Evolutionary conservation across 192 early-diverging fungal genomes (phyloP), one percentile per base, ranked within the genome.

Genomic region (Backusella westeae): DNA sequence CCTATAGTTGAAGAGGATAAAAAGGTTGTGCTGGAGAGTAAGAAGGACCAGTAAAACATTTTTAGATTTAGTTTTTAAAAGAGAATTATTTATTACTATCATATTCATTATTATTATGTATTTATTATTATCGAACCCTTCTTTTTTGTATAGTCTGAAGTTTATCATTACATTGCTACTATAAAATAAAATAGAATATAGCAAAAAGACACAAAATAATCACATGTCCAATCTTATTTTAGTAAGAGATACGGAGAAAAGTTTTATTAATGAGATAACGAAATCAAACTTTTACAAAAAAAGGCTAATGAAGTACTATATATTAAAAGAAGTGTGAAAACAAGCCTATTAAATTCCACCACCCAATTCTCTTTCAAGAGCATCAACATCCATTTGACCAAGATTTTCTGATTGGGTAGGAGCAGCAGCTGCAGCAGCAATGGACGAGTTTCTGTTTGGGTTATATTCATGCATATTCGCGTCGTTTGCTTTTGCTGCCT

Each of bases 331-430:
- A 34, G 36, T 68, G 9, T 6, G 34, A 42, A 65, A 36, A 69
- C 26, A 29, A 17, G 32, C n/a, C 5, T 70, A 42, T 70, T 77
- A 73, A 21, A 74, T 44, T 39, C n/a, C 67, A 44, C 82, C 82
- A 66, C 82, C 80, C 38, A 83, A 75, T 39, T 83, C 82, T 44
- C 76, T 73, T 73, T 83, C 82, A 56, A 83, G 75, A 72, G 71
- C 78, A 69, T 80, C 78, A 17, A 80, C 75, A 41, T 80, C 78
- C 72, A 80, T 80, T 6, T 53, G 75, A 41, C 66, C 46, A 65
- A 65, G 39, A 14, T 69, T 67, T 34, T 71, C 59, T 9, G 53
- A 38, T 36, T 74, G 67, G 44, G 42, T 36, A 39, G 73, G 69
- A 36, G 65, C 71, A 32, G 67, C 74, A 46, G 75, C 74, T 2